Conservation (phyloP, 805 yeast species). For the Metschnikowia colocasiae region DNA sequence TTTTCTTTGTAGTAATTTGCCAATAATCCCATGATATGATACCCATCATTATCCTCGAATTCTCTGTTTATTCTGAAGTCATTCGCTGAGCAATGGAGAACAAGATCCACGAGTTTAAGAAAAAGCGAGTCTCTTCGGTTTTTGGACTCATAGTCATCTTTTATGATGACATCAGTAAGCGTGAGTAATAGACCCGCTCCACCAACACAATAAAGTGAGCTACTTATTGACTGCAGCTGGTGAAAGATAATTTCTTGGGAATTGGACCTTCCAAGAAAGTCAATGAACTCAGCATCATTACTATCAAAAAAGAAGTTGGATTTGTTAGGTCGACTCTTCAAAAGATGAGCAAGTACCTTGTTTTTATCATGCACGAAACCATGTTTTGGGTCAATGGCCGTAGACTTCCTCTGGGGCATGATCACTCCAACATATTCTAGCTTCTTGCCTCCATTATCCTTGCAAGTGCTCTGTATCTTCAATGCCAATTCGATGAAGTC, state of each 20-base stretch:
- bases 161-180: slow-evolving; percentile 43
- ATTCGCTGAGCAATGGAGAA: slow-evolving; percentile 42
- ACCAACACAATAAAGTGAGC: slow-evolving; percentile 44
- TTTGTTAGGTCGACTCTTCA: slow-evolving; percentile 5
- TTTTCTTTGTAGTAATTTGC: slow-evolving; percentile 43
- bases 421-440: neutral
- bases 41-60: slow-evolving; percentile 59
- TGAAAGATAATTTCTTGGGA: slow-evolving; percentile 19
- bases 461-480: neutral
- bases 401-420: neutral
- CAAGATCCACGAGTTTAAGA: slow-evolving; percentile 32
- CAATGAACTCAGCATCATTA: slow-evolving; percentile 12
- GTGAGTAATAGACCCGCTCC: slow-evolving; percentile 47
- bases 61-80: slow-evolving; percentile 54
- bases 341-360: slow-evolving; percentile 3
- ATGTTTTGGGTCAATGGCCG: neutral
- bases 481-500: slow-evolving; percentile 5
- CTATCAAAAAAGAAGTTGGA: slow-evolving; percentile 15
- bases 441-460: neutral
- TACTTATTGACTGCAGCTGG: slow-evolving; percentile 25
- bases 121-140: slow-evolving; percentile 24
- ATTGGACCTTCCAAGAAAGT: slow-evolving; percentile 8
- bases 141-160: slow-evolving; percentile 21
- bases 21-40: slow-evolving; percentile 52
- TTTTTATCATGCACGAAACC: slow-evolving; percentile 5